Evolutionary conservation across 2,329 filamentous ascomycete genomes (phyloP), one percentile per base, ranked within the genome.

Genomic region (Lachnellula cervina): DNA sequence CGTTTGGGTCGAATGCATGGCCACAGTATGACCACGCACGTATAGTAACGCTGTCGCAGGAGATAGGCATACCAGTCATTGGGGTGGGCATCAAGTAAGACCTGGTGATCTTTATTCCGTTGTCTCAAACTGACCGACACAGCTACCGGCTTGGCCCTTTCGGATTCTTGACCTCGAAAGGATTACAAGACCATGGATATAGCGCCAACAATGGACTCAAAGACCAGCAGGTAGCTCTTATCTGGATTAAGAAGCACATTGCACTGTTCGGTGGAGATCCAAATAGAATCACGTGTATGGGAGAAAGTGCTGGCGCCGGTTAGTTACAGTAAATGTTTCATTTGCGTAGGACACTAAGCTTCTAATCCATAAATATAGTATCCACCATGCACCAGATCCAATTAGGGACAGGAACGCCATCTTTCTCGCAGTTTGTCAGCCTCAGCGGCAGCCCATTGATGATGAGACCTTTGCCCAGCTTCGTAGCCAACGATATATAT

Each of bases 1-100:
- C 69, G 2, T 70, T 76, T 2, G 80, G 79, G 2, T 76, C 76
- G 3, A 77, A 74, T 43, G 79, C 73, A 44, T 82, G 77, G 71
- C 79, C 79, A 0, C 76, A 81, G 38, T 80, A 77, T 59, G 75
- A 81, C 57, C 66, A 75, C 19, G 67, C 67, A 5, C 66, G 72
- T 1, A 58, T 82, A 5, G 76, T 80, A 4, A 72, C 72, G 57
- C 60, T 78, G 5, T 76, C 76, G 0, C 65, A 67, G 0, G 71
- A 74, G 14, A 71, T 71, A 17, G 73, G 71, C 0, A 69, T 73
- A 28, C 78, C 79, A 0, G 70, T 80, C 3, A 74, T 82, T 47
- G 73, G 71, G 4, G 70, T 77, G 8, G 67, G 69, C 0, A 73
- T 77, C 52, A 77, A 76, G 75, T 77, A 63, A 4, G 4, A 45